A percentile compares a stretch with the other conserved stretches of the same genome.
phyloP scores from a whole-genome alignment of 306 rosid species.

The Ammopiptanthus mongolicus region DNA sequence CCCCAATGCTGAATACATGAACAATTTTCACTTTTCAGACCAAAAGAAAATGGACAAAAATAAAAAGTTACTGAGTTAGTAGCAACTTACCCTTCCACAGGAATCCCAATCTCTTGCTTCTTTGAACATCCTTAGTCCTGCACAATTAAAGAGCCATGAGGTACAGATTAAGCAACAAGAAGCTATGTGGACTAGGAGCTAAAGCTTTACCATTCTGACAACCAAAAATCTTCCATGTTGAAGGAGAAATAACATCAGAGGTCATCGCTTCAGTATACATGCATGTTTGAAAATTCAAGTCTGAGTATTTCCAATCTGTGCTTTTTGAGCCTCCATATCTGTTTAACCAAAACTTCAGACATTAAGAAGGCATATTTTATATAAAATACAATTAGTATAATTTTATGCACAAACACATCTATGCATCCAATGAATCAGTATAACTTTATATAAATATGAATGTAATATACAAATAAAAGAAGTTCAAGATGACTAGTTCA shows the following conservation, averaged over 20 bases:
- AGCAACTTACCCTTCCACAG: constrained; percentile 49
- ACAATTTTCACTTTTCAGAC: not conserved
- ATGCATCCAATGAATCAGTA: not conserved
- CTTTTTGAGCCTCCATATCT: constrained; percentile 62
- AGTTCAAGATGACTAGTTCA: not conserved
- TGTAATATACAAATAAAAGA: not conserved
- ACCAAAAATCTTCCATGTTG: constrained; percentile 93
- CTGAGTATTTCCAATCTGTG: constrained; percentile 38
- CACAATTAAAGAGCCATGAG: constrained; percentile 19
- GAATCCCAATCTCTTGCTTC: constrained; percentile 75
- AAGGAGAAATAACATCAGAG: constrained; percentile 79
- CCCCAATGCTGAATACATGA: constrained; percentile 60
- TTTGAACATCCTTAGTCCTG: constrained; percentile 84
- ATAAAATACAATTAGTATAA: not conserved
- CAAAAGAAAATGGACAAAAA: not conserved
- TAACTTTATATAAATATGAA: not conserved
- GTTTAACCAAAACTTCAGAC: constrained; percentile 14
- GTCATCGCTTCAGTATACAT: constrained; percentile 56
- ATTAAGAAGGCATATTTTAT: not conserved
- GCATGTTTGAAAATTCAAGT: constrained; percentile 40
- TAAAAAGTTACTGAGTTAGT: not conserved
- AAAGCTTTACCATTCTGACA: constrained; percentile 72
- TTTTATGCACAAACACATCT: not conserved
- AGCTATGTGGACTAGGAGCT: constrained; percentile 17
- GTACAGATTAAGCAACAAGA: not conserved